Conservation (phyloP, 352 stramenopile genomes). For the Stramenopiles sp. region DNA sequence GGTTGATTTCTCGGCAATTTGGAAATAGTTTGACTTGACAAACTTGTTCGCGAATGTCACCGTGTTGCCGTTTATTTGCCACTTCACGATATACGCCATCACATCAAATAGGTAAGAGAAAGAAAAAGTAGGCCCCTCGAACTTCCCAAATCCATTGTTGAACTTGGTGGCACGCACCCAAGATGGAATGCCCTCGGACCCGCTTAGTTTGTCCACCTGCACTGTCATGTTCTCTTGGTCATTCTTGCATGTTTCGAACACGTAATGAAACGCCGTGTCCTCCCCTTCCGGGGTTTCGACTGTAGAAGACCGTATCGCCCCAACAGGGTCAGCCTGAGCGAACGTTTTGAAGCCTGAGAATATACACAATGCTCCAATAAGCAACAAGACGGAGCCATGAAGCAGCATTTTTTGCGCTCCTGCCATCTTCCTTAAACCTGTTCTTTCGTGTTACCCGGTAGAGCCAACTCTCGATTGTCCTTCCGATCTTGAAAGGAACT, state of each 20-base stretch:
- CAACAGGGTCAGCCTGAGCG: no score
- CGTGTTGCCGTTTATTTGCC: background rate
- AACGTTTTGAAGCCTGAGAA: no score
- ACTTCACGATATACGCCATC: background rate
- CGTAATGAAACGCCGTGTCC: background rate
- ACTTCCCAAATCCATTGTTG: background rate
- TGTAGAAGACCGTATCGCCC: no score
- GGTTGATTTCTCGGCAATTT: background rate
- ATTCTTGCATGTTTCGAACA: background rate
- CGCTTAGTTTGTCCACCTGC: background rate
- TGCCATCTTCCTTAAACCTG: no score
- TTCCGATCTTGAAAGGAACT: no score
- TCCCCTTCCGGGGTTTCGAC: background rate
- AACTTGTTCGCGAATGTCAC: background rate
- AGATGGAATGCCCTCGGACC: background rate
- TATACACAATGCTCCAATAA: no score
- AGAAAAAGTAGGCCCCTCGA: background rate
- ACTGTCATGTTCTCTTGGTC: background rate
- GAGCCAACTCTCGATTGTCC: no score
- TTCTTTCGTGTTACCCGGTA: no score
- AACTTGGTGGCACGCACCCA: background rate
- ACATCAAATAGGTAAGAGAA: background rate
- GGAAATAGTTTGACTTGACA: background rate
- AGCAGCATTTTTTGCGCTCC: no score
- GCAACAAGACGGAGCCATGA: no score